phyloP scores from a whole-genome alignment of 208 protist species.

The Acanthamoeba castellanii region DNA sequence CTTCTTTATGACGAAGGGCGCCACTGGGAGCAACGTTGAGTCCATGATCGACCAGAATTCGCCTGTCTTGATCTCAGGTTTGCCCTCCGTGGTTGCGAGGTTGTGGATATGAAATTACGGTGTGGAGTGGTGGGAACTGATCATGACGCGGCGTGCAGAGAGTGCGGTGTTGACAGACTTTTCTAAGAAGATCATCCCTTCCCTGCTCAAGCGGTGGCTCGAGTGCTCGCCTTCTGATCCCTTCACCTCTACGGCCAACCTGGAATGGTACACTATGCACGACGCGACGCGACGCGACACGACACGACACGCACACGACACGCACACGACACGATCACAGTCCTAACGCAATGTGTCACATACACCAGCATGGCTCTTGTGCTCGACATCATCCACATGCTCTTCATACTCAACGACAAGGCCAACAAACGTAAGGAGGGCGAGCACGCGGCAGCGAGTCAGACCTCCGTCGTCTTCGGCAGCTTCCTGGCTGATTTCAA shows the following conservation, averaged over 20 bases:
- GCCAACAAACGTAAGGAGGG: neutral
- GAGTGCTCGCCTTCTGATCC: conserved; percentile 47
- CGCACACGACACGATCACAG: neutral
- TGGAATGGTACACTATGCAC: neutral
- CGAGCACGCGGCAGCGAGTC: neutral
- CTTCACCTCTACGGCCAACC: conserved; percentile 24
- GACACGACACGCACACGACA: neutral
- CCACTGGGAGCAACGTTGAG: neutral
- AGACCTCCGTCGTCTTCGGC: neutral
- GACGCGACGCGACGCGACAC: neutral
- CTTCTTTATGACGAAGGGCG: conserved; percentile 26
- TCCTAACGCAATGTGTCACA: neutral
- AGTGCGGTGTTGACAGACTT: conserved; percentile 18
- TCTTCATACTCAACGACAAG: conserved; percentile 47
- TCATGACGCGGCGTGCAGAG: neutral
- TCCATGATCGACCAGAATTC: neutral
- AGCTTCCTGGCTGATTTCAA: conserved; percentile 7
- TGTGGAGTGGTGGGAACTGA: neutral
- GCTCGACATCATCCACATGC: conserved; percentile 62
- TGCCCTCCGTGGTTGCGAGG: neutral
- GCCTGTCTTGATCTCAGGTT: neutral
- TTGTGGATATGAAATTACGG: neutral
- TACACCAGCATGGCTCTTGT: conserved; percentile 14
- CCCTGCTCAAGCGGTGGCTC: conserved; percentile 57
- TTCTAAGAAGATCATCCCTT: conserved; percentile 41